Percentiles rank a stretch among this genome's conserved stretches.
These are phyloP conservation scores for Lodderomyces margitis DNA, from an alignment of 1,139 yeast genomes.

Conservation along the genomic window DNA sequence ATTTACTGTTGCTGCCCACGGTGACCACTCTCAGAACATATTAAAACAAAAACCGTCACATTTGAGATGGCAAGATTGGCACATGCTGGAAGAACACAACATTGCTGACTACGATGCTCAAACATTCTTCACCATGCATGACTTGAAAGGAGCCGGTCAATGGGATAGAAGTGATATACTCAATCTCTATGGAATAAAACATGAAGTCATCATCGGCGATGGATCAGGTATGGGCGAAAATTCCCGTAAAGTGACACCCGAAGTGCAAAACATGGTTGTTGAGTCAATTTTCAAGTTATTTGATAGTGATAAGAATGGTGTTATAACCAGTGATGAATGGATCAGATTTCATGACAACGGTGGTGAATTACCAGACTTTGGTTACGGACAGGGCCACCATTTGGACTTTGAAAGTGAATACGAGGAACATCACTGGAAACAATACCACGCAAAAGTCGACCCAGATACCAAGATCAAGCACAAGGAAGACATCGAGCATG, in stretches of 20 bases:
- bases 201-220: slow-evolving; percentile 75
- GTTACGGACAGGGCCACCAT: slow-evolving; percentile 96
- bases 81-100: slow-evolving; percentile 87
- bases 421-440: slow-evolving; percentile 92
- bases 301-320: slow-evolving; percentile 68
- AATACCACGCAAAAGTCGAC: slow-evolving; percentile 76
- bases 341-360: slow-evolving; percentile 58
- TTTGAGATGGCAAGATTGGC: slow-evolving; percentile 75
- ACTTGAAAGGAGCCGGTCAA: slow-evolving; percentile 50
- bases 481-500: slow-evolving; percentile 89
- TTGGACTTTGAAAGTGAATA: slow-evolving; percentile 92
- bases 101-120: slow-evolving; percentile 70
- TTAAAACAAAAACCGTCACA: slow-evolving; percentile 43
- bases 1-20: slow-evolving; percentile 19
- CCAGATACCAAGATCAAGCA: slow-evolving; percentile 81
- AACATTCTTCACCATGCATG: slow-evolving; percentile 82
- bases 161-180: slow-evolving; percentile 68
- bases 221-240: slow-evolving; percentile 84
- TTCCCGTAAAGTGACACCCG: slow-evolving; percentile 44
- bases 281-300: slow-evolving; percentile 54
- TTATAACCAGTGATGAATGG: slow-evolving; percentile 70
- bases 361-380: slow-evolving; percentile 84
- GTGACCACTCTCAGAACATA: slow-evolving; percentile 12
- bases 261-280: slow-evolving; percentile 57
- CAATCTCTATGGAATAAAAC: slow-evolving; percentile 73